Evolutionary conservation across 306 rosid species (phyloP).

Genomic region (Mucuna pruriens): DNA sequence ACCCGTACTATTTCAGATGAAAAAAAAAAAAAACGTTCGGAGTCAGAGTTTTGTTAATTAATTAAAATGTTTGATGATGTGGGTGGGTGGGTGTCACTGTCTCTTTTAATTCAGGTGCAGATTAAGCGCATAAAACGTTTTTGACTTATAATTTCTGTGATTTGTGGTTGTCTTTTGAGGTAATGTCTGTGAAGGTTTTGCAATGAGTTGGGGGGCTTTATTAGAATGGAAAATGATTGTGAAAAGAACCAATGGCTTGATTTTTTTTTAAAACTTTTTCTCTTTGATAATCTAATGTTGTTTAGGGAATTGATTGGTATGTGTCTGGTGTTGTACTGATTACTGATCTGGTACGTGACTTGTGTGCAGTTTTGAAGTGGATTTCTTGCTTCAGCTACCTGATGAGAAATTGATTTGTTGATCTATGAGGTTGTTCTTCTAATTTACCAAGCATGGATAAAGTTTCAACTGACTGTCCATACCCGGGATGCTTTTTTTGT

Average conservation of each 20-base stretch:
- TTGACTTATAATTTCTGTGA: background rate
- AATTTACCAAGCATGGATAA: slow-evolving; percentile 71
- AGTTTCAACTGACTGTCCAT: slow-evolving; percentile 87
- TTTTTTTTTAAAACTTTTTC: background rate
- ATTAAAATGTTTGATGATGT: slow-evolving; percentile 22
- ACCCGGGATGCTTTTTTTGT: slow-evolving; percentile 99
- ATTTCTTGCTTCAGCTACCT: slow-evolving; percentile 44
- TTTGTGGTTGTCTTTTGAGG: background rate
- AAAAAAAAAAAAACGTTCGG: background rate
- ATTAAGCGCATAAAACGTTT: background rate
- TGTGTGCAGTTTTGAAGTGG: slow-evolving; percentile 48
- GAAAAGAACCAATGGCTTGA: background rate
- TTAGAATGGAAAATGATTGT: background rate
- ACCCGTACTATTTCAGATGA: slow-evolving; percentile 25
- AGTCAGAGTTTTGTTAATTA: background rate
- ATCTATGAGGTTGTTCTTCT: slow-evolving; percentile 37
- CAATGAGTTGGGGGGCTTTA: background rate
- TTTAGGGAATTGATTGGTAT: slow-evolving; percentile 15
- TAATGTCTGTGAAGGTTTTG: background rate
- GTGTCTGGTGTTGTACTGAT: slow-evolving; percentile 20
- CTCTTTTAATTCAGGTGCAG: background rate
- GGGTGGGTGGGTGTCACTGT: slow-evolving; percentile 25
- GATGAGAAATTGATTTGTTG: slow-evolving; percentile 46
- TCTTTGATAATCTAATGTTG: background rate
- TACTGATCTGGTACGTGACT: slow-evolving; percentile 20